These are phyloP conservation scores for Phaeosphaeriaceae sp. DNA, from an alignment of 2,329 filamentous ascomycete genomes.

Conservation along the genomic window DNA sequence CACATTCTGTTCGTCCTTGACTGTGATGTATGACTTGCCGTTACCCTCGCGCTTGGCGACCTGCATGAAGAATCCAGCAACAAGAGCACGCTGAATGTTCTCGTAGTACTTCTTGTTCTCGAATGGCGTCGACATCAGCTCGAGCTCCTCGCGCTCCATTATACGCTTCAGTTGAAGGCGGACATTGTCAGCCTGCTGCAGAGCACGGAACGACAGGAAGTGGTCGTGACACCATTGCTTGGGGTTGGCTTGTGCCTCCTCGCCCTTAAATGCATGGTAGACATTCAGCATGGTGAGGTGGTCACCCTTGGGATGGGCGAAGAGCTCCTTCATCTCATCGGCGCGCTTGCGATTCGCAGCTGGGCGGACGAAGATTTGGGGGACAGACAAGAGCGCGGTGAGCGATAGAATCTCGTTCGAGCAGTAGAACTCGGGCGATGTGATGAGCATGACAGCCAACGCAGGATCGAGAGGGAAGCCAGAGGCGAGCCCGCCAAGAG, in stretches of 20 bases:
- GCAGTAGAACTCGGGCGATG: constrained; percentile 96
- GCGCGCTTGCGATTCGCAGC: constrained; percentile 85
- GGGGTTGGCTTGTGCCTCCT: constrained; percentile 71
- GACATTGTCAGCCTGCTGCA: constrained; percentile 93
- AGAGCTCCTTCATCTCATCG: constrained; percentile 96
- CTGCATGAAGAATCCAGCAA: constrained; percentile 99
- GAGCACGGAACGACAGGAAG: constrained; percentile 86
- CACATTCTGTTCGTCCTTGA: constrained; percentile 96
- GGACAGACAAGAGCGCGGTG: constrained; percentile 90
- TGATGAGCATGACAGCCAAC: constrained; percentile 96
- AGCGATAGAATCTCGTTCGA: constrained; percentile 98
- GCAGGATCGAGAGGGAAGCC: constrained; percentile 95
- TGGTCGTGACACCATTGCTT: constrained; percentile 98
- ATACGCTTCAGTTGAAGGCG: constrained; percentile 90
- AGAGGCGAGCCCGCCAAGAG: constrained; percentile 84
- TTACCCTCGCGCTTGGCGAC: constrained; percentile 90
- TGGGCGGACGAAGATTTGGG: constrained; percentile 90
- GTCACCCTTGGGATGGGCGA: constrained; percentile 91
- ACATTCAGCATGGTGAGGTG: constrained; percentile 96
- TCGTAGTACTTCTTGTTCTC: constrained; percentile 97
- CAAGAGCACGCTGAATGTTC: constrained; percentile 91
- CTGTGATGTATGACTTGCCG: constrained; percentile 90
- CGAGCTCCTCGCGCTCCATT: constrained; percentile 90
- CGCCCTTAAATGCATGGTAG: constrained; percentile 93
- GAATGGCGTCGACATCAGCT: constrained; percentile 87